Conservation (phyloP, 2,329 filamentous ascomycete genomes). For the Coniochaeta sp. region DNA sequence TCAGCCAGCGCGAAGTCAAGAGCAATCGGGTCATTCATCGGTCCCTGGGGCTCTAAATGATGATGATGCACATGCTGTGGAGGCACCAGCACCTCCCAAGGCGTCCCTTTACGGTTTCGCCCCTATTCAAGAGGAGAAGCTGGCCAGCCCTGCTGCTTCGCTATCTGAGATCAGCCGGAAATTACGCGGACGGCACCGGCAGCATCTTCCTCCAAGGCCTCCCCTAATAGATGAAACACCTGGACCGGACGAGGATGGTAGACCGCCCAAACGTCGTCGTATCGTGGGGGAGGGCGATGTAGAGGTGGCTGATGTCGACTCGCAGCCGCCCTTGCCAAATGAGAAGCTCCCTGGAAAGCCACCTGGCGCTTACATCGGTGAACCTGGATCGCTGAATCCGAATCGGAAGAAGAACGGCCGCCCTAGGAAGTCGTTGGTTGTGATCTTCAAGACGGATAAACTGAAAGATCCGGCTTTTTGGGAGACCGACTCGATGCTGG, state of each 20-base stretch:
- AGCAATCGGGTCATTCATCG: background rate
- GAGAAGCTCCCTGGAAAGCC: constrained; percentile 3
- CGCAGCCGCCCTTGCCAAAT: background rate
- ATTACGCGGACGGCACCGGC: background rate
- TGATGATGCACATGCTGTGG: no score
- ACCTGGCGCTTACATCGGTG: constrained; percentile 15
- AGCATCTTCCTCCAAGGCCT: background rate
- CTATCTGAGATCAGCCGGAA: background rate
- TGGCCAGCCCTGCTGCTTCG: background rate
- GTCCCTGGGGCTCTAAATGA: background rate
- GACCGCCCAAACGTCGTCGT: background rate
- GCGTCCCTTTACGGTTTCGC: background rate
- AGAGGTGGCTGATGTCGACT: constrained; percentile 3
- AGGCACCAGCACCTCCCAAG: background rate
- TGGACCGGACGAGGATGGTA: background rate
- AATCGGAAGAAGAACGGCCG: constrained; percentile 19
- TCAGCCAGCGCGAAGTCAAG: background rate
- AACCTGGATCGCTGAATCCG: constrained; percentile 17
- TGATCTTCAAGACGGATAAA: constrained; percentile 19
- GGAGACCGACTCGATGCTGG: background rate
- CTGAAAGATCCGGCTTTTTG: constrained; percentile 11
- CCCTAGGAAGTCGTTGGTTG: constrained; percentile 20
- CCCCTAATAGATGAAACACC: background rate
- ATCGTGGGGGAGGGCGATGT: background rate
- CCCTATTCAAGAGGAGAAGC: background rate